Conservation (phyloP, 1,139 yeast genomes). For the Candida frijolesensis region DNA sequence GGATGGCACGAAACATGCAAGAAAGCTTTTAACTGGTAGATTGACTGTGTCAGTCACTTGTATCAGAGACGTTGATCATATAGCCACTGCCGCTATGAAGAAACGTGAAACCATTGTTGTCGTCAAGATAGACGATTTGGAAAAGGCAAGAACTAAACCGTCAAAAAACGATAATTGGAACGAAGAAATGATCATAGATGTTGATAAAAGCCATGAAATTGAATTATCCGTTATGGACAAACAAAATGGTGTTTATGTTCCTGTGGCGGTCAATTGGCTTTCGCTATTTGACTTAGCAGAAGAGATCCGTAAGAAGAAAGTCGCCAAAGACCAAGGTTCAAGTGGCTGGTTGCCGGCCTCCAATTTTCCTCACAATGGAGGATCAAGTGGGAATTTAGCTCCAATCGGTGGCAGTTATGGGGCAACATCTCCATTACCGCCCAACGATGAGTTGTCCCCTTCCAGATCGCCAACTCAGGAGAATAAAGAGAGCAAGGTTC, state of each 20-base stretch:
- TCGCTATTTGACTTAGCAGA: slow-evolving; percentile 89
- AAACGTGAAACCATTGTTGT: slow-evolving; percentile 77
- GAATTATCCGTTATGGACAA: slow-evolving; percentile 88
- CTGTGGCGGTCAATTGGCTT: slow-evolving; percentile 95
- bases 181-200: slow-evolving; percentile 77
- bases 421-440: slow-evolving; percentile 9
- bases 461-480: slow-evolving; percentile 10
- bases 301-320: slow-evolving; percentile 88
- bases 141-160: slow-evolving; percentile 72
- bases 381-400: not conserved
- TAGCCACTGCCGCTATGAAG: slow-evolving; percentile 76
- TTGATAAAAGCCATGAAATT: slow-evolving; percentile 89
- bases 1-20: slow-evolving; percentile 68
- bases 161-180: slow-evolving; percentile 82
- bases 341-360: slow-evolving; percentile 92
- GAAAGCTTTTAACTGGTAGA: slow-evolving; percentile 83
- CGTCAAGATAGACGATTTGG: slow-evolving; percentile 84
- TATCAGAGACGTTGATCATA: slow-evolving; percentile 88
- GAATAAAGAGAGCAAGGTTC: slow-evolving; percentile 31
- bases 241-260: slow-evolving; percentile 63
- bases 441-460: slow-evolving; percentile 7
- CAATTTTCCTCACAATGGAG: slow-evolving; percentile 36
- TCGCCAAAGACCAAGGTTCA: slow-evolving; percentile 68
- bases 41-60: slow-evolving; percentile 71
- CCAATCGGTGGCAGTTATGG: slow-evolving; percentile 9